Conservation (phyloP, 139 green algal genomes). For the Closterium sp. region DNA sequence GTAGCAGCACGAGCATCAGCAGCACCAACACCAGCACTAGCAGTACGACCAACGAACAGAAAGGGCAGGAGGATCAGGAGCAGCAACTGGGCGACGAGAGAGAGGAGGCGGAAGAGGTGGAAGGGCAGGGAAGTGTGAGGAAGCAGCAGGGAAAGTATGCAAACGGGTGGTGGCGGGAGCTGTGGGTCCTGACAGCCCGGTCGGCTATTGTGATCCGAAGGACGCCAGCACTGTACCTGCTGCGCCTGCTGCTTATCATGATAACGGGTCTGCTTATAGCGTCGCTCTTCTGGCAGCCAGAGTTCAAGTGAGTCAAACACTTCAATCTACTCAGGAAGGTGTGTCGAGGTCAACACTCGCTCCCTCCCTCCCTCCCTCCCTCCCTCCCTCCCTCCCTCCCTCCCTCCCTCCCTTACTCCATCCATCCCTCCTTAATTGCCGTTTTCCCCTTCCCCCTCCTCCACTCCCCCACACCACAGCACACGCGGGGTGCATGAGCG, state of each 20-base stretch:
- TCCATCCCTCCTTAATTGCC: neutral
- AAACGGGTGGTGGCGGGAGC: neutral
- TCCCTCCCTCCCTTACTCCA: neutral
- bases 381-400: neutral
- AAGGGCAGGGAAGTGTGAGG: neutral
- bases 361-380: neutral
- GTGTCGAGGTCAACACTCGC: too few species aligned
- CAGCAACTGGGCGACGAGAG: neutral
- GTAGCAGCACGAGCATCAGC: neutral
- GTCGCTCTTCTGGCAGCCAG: constrained; percentile 29
- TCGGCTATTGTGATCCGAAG: constrained; percentile 34
- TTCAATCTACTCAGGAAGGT: too few species aligned
- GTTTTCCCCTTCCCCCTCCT: neutral
- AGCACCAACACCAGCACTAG: neutral
- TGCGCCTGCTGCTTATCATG: constrained; percentile 28
- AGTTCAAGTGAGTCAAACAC: neutral
- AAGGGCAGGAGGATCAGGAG: too few species aligned
- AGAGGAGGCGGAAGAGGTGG: neutral
- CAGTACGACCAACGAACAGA: too few species aligned
- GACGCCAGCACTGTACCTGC: constrained; percentile 49
- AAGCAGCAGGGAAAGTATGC: neutral
- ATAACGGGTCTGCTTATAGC: constrained; percentile 29
- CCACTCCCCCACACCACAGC: neutral
- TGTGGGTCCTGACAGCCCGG: neutral
- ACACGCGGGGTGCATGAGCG: neutral